Evolutionary conservation across 352 stramenopile genomes (phyloP).

Genomic region (Pythium vanterpoolii): DNA sequence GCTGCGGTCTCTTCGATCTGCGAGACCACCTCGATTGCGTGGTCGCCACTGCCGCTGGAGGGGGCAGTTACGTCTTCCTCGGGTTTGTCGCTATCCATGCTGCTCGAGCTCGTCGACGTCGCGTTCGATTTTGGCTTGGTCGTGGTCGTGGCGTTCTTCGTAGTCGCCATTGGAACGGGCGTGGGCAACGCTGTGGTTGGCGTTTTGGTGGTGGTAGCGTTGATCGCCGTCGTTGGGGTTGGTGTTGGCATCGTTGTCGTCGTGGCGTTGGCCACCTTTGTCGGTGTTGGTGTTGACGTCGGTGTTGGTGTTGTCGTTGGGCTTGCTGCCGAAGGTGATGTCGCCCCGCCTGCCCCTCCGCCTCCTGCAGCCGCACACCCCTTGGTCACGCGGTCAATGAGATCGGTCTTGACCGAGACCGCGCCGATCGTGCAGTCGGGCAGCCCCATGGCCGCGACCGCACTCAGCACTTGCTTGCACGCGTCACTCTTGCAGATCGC

Average conservation of each 20-base stretch:
- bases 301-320: background rate
- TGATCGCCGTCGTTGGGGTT: background rate
- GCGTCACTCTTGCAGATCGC: constrained; percentile 22
- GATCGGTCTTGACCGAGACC: constrained; percentile 16
- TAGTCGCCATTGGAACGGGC: background rate
- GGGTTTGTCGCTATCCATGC: background rate
- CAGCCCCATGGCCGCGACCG: constrained; percentile 5
- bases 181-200: background rate
- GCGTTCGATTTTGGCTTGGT: background rate
- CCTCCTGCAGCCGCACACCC: constrained; percentile 3
- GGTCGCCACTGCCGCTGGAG: background rate
- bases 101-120: background rate
- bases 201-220: background rate
- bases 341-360: background rate
- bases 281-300: background rate
- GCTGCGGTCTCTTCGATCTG: background rate
- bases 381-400: constrained; percentile 15
- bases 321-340: background rate
- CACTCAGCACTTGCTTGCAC: constrained; percentile 17
- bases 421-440: constrained; percentile 20
- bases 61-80: background rate
- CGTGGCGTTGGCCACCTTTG: background rate
- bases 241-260: background rate
- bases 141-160: background rate
- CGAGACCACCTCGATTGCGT: background rate